Conservation (phyloP, 129 eudicot genomes). For the Escallonia herrerae region DNA sequence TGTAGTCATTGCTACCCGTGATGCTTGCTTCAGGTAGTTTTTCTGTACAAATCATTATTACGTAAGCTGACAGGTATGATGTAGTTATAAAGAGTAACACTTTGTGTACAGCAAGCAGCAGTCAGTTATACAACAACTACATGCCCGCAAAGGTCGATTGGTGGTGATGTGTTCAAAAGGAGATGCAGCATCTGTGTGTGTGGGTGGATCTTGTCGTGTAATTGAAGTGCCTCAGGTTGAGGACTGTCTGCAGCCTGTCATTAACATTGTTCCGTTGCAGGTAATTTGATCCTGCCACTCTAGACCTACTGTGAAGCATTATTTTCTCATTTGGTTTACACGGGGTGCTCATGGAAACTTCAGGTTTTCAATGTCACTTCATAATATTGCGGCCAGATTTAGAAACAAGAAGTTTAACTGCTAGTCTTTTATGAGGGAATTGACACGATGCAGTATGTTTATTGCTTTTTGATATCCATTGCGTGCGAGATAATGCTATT, state of each 20-base stretch:
- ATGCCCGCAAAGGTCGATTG: constrained; percentile 91
- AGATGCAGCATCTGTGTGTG: constrained; percentile 68
- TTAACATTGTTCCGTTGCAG: constrained; percentile 95
- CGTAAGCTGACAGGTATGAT: constrained; percentile 1
- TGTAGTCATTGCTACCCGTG: constrained; percentile 91
- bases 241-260: constrained; percentile 97
- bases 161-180: constrained; percentile 93
- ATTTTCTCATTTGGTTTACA: background rate
- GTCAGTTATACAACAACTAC: constrained; percentile 94
- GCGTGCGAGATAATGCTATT: no score
- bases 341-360: no score
- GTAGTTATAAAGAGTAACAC: constrained; percentile 5
- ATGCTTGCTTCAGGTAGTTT: constrained; percentile 78
- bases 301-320: background rate
- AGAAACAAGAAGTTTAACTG: no score
- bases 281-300: constrained; percentile 27
- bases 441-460: no score
- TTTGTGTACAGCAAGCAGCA: constrained; percentile 71
- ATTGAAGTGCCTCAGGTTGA: constrained; percentile 86
- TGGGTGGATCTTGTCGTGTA: constrained; percentile 69
- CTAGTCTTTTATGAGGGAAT: no score
- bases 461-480: no score
- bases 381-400: no score
- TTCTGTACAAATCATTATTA: background rate
- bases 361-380: no score